These are phyloP conservation scores for Talaromyces sp. DNA, from an alignment of 2,329 filamentous ascomycete genomes.

Conservation along the genomic window DNA sequence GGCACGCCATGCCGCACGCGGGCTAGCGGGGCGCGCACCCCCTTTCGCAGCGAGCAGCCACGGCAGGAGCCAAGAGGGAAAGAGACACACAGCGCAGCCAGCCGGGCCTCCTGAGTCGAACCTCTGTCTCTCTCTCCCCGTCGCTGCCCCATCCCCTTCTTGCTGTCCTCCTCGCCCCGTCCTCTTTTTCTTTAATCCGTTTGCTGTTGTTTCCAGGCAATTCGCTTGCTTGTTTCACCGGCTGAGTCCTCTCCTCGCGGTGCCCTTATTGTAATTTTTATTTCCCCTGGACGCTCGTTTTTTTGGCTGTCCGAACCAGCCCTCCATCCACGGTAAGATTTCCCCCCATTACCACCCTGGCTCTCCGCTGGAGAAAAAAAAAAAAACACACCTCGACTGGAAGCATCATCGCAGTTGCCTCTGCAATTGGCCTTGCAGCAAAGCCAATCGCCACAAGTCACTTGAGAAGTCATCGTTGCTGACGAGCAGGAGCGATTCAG, in stretches of 20 bases:
- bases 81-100: background rate
- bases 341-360: background rate
- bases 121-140: background rate
- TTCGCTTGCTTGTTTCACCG: background rate
- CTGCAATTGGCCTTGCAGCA: background rate
- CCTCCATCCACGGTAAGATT: background rate
- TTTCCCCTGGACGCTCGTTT: constrained; percentile 1
- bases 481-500: background rate
- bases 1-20: background rate
- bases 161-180: background rate
- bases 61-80: constrained; percentile 1
- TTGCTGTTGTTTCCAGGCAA: constrained; percentile 3
- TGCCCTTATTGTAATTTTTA: background rate
- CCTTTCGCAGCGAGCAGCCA: constrained; percentile 2
- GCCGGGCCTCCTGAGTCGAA: constrained; percentile 5
- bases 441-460: background rate
- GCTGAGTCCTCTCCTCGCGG: constrained; percentile 3
- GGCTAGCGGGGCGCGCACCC: background rate
- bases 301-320: constrained; percentile 1
- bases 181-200: constrained; percentile 1
- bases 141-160: constrained; percentile 1
- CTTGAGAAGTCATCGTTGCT: background rate
- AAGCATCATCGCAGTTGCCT: background rate
- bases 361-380: no score
- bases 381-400: background rate